phyloP scores from a whole-genome alignment of 2,329 filamentous ascomycete genomes.

The Fusarium sp. region DNA sequence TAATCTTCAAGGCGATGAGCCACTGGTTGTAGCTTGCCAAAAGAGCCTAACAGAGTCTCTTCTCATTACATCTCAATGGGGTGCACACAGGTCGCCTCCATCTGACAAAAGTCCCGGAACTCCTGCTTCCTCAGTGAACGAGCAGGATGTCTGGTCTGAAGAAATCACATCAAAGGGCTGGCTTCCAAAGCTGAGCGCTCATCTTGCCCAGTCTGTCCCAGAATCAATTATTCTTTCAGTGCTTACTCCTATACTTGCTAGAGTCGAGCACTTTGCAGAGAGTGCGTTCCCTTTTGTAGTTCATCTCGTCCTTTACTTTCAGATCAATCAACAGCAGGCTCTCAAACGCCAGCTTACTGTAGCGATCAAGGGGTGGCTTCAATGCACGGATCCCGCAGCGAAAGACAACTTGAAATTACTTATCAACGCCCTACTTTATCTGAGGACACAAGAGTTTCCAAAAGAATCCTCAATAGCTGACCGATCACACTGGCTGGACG shows the following conservation, averaged over 20 bases:
- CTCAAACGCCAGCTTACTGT: slow-evolving; percentile 71
- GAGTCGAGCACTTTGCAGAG: slow-evolving; percentile 74
- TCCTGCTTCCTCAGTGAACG: slow-evolving; percentile 14
- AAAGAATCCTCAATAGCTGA: slow-evolving; percentile 82
- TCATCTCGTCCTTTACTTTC: slow-evolving; percentile 78
- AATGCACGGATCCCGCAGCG: slow-evolving; percentile 48
- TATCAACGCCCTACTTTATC: slow-evolving; percentile 82
- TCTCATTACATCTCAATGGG: slow-evolving; percentile 65
- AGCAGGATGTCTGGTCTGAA: slow-evolving; percentile 46
- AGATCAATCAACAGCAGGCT: slow-evolving; percentile 68
- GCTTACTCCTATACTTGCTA: slow-evolving; percentile 70
- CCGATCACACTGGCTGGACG: slow-evolving; percentile 82
- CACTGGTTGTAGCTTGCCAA: slow-evolving; percentile 60
- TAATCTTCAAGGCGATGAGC: slow-evolving; percentile 56
- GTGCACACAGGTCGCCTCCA: slow-evolving; percentile 62
- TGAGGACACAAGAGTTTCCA: slow-evolving; percentile 81
- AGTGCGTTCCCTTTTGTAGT: slow-evolving; percentile 83
- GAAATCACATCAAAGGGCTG: slow-evolving; percentile 61
- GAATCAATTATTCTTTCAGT: slow-evolving; percentile 75
- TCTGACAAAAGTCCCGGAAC: slow-evolving; percentile 54
- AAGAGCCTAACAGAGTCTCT: slow-evolving; percentile 62
- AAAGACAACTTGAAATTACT: slow-evolving; percentile 75
- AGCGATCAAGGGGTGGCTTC: slow-evolving; percentile 71
- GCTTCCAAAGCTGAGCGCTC: slow-evolving; percentile 68
- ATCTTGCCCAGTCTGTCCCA: slow-evolving; percentile 66